Conservation (phyloP, 2,329 filamentous ascomycete genomes). For the Thelonectria discophora region DNA sequence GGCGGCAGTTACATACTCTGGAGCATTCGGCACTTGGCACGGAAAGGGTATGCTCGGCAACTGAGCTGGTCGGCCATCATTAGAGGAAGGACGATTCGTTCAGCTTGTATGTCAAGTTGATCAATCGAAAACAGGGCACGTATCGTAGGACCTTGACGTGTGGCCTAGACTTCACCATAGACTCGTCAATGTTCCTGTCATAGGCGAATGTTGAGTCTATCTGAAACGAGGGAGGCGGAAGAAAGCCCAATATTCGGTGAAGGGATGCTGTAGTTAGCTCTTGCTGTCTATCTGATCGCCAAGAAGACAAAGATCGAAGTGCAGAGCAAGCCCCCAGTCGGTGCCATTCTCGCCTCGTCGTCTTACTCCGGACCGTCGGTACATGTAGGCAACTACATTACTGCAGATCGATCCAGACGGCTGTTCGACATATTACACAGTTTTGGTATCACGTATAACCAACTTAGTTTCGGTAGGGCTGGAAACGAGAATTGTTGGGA, state of each 20-base stretch:
- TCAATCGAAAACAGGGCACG: not conserved
- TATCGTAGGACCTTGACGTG: not conserved
- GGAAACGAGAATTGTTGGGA: constrained; percentile 18
- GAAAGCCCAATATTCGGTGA: not conserved
- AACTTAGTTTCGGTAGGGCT: constrained; percentile 18
- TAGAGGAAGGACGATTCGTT: too few species aligned
- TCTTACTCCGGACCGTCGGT: not conserved
- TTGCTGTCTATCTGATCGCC: not conserved
- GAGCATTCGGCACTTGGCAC: not conserved
- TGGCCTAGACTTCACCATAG: constrained; percentile 4
- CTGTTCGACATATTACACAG: not conserved
- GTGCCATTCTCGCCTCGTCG: not conserved
- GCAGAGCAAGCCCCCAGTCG: not conserved
- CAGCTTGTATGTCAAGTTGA: not conserved
- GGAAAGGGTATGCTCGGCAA: not conserved
- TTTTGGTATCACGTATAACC: not conserved
- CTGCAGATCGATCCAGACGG: not conserved
- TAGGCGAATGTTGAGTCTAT: not conserved
- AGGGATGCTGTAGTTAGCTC: too few species aligned
- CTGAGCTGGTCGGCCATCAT: not conserved
- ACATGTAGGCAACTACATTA: not conserved
- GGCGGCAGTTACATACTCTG: too few species aligned
- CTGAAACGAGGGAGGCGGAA: not conserved
- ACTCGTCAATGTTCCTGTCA: not conserved
- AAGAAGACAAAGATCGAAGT: not conserved